phyloP scores from a whole-genome alignment of 306 rosid genomes.

The Coriaria nepalensis region DNA sequence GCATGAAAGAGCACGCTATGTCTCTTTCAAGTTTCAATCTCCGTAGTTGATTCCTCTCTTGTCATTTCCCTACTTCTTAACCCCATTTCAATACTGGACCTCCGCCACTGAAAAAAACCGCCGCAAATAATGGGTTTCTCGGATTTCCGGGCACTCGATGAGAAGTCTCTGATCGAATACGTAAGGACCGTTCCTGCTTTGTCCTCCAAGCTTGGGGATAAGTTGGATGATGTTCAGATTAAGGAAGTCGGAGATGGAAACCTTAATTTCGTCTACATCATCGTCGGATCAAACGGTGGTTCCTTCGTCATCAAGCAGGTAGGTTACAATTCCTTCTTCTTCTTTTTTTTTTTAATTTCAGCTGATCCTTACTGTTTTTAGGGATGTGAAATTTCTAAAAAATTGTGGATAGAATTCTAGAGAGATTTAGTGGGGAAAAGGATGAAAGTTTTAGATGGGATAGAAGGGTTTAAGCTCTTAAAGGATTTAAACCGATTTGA shows the following conservation, averaged over 20 bases:
- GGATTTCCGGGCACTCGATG: constrained; percentile 52
- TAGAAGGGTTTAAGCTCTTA: no score
- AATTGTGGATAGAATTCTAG: background rate
- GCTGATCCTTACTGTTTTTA: no score
- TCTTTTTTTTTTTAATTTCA: background rate
- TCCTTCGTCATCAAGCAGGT: constrained; percentile 91
- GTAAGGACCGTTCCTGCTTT: constrained; percentile 53
- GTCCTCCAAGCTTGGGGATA: constrained; percentile 40
- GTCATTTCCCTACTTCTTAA: no score
- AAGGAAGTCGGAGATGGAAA: constrained; percentile 96
- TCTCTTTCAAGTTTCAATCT: no score
- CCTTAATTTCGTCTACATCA: constrained; percentile 65
- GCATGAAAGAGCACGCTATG: no score
- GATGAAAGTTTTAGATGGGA: no score
- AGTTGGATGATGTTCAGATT: constrained; percentile 32
- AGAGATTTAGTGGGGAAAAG: no score
- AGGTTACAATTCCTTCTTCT: background rate
- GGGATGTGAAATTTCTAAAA: constrained; percentile 2
- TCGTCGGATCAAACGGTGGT: constrained; percentile 34
- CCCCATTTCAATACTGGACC: background rate
- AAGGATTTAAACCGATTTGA: no score
- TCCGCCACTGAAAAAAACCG: background rate
- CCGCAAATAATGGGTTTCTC: constrained; percentile 40
- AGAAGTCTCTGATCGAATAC: constrained; percentile 52
- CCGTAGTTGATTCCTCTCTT: no score